A percentile compares a stretch with the other conserved stretches of the same genome.
phyloP scores from a whole-genome alignment of 208 protist species.

The Herpetomonas samuelpessoai region DNA sequence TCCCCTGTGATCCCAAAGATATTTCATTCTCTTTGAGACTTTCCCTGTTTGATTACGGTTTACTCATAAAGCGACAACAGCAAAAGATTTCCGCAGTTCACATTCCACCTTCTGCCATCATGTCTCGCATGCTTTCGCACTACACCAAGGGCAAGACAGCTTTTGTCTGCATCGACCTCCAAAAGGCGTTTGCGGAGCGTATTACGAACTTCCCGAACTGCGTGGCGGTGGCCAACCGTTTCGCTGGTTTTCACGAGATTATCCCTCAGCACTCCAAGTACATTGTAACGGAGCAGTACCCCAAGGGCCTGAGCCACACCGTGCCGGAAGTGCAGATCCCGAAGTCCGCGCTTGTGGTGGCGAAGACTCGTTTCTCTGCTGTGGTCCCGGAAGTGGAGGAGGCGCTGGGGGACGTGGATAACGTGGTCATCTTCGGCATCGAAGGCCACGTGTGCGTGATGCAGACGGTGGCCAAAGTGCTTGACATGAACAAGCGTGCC shows the following conservation, averaged over 20 bases:
- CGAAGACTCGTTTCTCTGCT: slow-evolving; percentile 64
- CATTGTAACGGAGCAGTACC: slow-evolving; percentile 84
- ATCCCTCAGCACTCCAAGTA: slow-evolving; percentile 64
- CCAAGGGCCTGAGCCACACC: slow-evolving; percentile 60
- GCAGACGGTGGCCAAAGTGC: slow-evolving; percentile 67
- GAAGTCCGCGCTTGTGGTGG: slow-evolving; percentile 23
- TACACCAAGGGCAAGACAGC: slow-evolving; percentile 60
- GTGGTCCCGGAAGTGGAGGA: slow-evolving; percentile 50
- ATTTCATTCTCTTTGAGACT: no score
- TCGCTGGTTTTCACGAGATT: slow-evolving; percentile 43
- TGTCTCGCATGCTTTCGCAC: slow-evolving; percentile 67
- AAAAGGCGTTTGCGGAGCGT: slow-evolving; percentile 55
- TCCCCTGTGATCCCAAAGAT: no score
- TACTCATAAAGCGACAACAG: no score
- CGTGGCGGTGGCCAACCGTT: slow-evolving; percentile 77
- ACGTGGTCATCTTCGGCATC: slow-evolving; percentile 79
- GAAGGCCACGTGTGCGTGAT: slow-evolving; percentile 81
- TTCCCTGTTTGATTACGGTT: no score
- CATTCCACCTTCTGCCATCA: no score
- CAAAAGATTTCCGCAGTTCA: no score
- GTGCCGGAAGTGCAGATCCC: slow-evolving; percentile 64
- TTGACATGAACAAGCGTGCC: slow-evolving; percentile 72
- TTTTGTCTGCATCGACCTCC: slow-evolving; percentile 75
- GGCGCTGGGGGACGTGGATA: slow-evolving; percentile 40
- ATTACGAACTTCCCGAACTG: slow-evolving; percentile 67